Evolutionary conservation across 129 eudicot species (phyloP), one percentile per base, ranked within the genome.

Genomic region (Rutidosis leptorrhynchoides): DNA sequence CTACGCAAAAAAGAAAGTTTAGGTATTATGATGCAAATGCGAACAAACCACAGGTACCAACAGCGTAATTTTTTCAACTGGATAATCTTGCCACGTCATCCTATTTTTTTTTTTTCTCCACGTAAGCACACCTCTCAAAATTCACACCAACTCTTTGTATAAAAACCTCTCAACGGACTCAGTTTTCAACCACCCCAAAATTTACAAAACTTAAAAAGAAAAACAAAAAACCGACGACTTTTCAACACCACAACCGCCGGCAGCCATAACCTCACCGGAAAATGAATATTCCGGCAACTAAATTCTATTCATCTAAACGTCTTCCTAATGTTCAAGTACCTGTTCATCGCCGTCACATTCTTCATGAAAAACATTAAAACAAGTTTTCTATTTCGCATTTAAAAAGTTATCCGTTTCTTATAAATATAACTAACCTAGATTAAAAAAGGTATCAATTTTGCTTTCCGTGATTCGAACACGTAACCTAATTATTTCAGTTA

Each of bases 321-420:
- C 64, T 75, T 19, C 51, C 40, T 0, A 74, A 53, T 68, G 76
- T 58, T 17, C 64, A 62, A 20, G 68, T 80, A 45, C 75, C 87
- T 9, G 77, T 81, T 42, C 84, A 83, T 62, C 81, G 83, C 63
- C 83, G 84, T 78, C 95, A 86, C 66, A 81, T 86, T 58, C 83
- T 79, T 49, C 89, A 67, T 67, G 89, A 81, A 81, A 66, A 75
- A 40, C 66, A 63, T 54, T 80, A 72, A 11, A 46, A 74, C 57
- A 33, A 64, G 72, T 54, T 63, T 48, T 62, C 10, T 32, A n/a
- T 74, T 35, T 24, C 28, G 21, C 5, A 33, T 66, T 67, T 48
- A 7, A 26, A 33, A 68, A 75, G 70, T 70, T 70, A 57, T 58
- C 51, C 79, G 29, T 75, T 63, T 23, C 59, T 57, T n/a, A 9